Percentiles rank a stretch among this genome's conserved stretches.
Conservation (phyloP, 1,284 basidiomycete species). For the Pulchroboletus neoregius region DNA sequence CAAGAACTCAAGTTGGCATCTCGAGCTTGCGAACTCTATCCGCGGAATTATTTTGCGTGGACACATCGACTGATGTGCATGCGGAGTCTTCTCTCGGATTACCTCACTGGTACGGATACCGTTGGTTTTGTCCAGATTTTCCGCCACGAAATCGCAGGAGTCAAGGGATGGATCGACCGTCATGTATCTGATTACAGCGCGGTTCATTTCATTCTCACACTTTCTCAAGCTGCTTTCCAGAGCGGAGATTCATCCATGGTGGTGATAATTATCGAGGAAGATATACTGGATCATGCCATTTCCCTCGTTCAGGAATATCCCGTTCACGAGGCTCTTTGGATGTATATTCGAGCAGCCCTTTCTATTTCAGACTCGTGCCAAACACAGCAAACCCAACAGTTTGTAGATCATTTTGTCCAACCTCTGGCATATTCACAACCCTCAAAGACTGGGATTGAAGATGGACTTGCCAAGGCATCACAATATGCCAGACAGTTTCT, state of each 20-base stretch:
- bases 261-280: conserved; percentile 1
- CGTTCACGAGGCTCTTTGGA: conserved; percentile 57
- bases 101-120: conserved; percentile 7
- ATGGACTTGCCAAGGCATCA: not conserved
- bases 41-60: conserved; percentile 70
- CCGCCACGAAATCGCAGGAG: conserved; percentile 34
- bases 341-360: conserved; percentile 36
- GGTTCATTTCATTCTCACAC: conserved; percentile 46
- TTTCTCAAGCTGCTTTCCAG: conserved; percentile 20
- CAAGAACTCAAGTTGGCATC: conserved; percentile 45
- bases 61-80: conserved; percentile 50
- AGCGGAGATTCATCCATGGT: conserved; percentile 4
- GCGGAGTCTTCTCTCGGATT: conserved; percentile 15
- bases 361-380: conserved; percentile 4
- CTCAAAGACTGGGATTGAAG: not conserved
- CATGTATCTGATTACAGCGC: conserved; percentile 66
- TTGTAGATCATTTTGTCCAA: conserved; percentile 18
- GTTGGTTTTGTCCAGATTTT: conserved; percentile 34
- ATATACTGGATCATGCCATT: conserved; percentile 39
- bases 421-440: conserved; percentile 12
- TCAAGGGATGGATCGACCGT: conserved; percentile 50
- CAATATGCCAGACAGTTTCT: conserved; percentile 18
- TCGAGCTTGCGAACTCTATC: conserved; percentile 53
- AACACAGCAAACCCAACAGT: conserved; percentile 6
- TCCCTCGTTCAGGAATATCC: conserved; percentile 48